phyloP scores from a whole-genome alignment of 768 basidiomycete species.

The Lyophyllum decastes region DNA sequence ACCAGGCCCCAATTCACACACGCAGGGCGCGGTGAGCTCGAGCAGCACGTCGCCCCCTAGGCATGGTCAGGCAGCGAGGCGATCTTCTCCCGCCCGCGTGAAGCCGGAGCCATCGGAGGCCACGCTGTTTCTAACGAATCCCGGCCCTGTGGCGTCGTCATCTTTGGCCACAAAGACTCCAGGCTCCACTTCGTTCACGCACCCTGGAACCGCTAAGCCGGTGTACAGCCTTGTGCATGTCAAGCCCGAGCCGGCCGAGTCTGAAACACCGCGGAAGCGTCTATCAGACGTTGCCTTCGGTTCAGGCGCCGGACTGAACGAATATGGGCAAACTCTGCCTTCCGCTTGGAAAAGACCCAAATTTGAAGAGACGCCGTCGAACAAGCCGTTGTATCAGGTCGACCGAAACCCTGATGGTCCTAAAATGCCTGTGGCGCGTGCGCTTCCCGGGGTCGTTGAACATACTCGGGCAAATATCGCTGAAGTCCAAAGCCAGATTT shows the following conservation, averaged over 20 bases:
- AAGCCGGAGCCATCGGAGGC: constrained; percentile 11
- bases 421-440: neutral
- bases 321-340: neutral
- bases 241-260: constrained; percentile 31
- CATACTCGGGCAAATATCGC: constrained; percentile 15
- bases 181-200: neutral
- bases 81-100: constrained; percentile 8
- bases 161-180: neutral
- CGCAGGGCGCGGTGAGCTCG: constrained; percentile 5
- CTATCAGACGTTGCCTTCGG: constrained; percentile 28
- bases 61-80: neutral
- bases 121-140: neutral
- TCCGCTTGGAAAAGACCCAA: constrained; percentile 28
- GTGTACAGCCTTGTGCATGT: constrained; percentile 13
- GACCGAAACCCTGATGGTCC: constrained; percentile 10
- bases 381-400: constrained; percentile 24
- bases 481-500: constrained; percentile 14
- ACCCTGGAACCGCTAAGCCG: neutral
- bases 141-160: neutral
- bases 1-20: neutral
- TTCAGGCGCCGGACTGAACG: constrained; percentile 4
- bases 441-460: constrained; percentile 2
- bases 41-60: neutral
- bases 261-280: constrained; percentile 38
- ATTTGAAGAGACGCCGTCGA: constrained; percentile 20